Percentiles rank a stretch among this genome's conserved stretches.
These are phyloP conservation scores for Pythium myriotylum DNA, from an alignment of 352 stramenopile genomes.

Conservation along the genomic window DNA sequence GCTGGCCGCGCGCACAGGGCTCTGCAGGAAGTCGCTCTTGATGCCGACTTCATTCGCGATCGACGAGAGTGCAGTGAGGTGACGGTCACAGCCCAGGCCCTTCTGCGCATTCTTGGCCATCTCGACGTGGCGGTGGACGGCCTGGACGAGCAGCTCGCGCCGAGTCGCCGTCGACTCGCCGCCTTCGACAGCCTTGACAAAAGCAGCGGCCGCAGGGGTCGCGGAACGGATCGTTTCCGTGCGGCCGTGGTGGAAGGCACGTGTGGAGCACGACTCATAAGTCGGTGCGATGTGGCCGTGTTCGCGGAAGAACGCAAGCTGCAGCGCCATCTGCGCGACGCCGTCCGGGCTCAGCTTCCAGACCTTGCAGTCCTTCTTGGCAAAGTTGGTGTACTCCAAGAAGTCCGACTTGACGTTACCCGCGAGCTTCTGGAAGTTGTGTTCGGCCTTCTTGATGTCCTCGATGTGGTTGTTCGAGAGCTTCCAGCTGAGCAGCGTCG, in stretches of 20 bases:
- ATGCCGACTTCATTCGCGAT: conserved; percentile 67
- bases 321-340: conserved; percentile 90
- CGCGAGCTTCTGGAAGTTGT: conserved; percentile 64
- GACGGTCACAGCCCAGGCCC: conserved; percentile 86
- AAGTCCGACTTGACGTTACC: conserved; percentile 78
- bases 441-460: conserved; percentile 71
- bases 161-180: conserved; percentile 47
- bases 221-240: conserved; percentile 92
- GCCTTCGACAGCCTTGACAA: conserved; percentile 62
- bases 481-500: conserved; percentile 67
- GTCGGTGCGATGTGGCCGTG: conserved; percentile 79
- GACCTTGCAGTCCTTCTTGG: conserved; percentile 90
- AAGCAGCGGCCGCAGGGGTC: conserved; percentile 70
- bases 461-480: conserved; percentile 78
- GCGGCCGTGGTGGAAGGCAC: conserved; percentile 88
- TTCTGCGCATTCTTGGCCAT: conserved; percentile 90
- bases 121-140: conserved; percentile 85
- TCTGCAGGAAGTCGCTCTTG: conserved; percentile 76
- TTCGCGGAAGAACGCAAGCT: conserved; percentile 86
- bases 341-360: conserved; percentile 92
- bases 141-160: conserved; percentile 65
- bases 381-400: conserved; percentile 87
- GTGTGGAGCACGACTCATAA: conserved; percentile 94
- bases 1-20: conserved; percentile 73
- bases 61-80: conserved; percentile 81